Percentiles rank a stretch among this genome's conserved stretches.
These are phyloP conservation scores for Adansonia gregorii DNA, from an alignment of 441 rosid species.

Conservation along the genomic window DNA sequence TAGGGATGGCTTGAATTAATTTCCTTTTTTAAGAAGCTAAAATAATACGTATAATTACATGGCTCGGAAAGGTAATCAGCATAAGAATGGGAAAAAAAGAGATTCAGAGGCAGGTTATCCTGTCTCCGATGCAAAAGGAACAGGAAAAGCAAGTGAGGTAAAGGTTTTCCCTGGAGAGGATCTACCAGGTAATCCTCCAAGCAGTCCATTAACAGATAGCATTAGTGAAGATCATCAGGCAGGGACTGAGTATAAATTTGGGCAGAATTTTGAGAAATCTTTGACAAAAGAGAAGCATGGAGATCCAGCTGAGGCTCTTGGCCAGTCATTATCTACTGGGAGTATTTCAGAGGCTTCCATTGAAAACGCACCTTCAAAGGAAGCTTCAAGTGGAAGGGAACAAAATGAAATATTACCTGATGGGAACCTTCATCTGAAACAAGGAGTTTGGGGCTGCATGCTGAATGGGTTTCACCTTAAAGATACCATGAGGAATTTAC, in stretches of 20 bases:
- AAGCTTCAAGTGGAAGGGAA: constrained; percentile 35
- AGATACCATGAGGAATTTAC: constrained; percentile 48
- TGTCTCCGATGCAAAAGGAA: constrained; percentile 41
- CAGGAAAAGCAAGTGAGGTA: constrained; percentile 48
- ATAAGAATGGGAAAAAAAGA: constrained; percentile 71
- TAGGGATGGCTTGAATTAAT: constrained; percentile 37
- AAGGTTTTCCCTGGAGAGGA: constrained; percentile 53
- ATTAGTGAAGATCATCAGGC: constrained; percentile 17
- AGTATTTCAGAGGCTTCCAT: constrained; percentile 38
- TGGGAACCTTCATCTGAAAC: constrained; percentile 40
- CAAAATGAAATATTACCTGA: constrained; percentile 42
- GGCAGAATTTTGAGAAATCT: constrained; percentile 37
- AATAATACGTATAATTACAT: constrained; percentile 35
- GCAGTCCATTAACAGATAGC: constrained; percentile 32
- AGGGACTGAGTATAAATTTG: constrained; percentile 37
- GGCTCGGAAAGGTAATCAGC: constrained; percentile 91
- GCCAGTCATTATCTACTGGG: constrained; percentile 37
- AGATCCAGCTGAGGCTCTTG: constrained; percentile 35
- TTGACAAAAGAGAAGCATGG: constrained; percentile 45
- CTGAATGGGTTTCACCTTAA: constrained; percentile 48
- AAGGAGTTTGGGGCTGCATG: constrained; percentile 40
- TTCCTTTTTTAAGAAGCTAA: constrained; percentile 20
- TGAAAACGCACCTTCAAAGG: constrained; percentile 39
- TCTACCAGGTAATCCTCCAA: constrained; percentile 45
- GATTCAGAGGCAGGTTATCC: constrained; percentile 48